These are phyloP conservation scores for Rhamnella rubrinervis DNA, from an alignment of 331 rosid genomes.

Conservation along the genomic window DNA sequence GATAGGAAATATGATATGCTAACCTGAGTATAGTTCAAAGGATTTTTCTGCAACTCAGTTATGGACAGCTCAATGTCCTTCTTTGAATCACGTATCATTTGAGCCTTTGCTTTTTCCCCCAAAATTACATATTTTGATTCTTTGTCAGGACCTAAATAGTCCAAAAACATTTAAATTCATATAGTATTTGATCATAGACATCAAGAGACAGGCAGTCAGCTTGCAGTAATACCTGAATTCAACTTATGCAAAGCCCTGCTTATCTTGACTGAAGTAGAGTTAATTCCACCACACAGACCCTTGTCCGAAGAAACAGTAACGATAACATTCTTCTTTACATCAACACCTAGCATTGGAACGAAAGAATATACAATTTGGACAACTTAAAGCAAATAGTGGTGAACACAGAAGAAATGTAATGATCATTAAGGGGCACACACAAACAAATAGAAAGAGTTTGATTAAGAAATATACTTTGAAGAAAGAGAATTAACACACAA, in stretches of 20 bases:
- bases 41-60: conserved; percentile 90
- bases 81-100: conserved; percentile 84
- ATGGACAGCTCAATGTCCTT: conserved; percentile 53
- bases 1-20: conserved; percentile 12
- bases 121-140: conserved; percentile 70
- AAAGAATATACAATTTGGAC: conserved; percentile 10
- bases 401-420: not conserved
- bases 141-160: conserved; percentile 70
- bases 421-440: not conserved
- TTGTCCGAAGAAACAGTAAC: conserved; percentile 92
- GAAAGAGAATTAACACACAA: not conserved
- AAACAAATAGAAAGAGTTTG: not conserved
- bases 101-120: conserved; percentile 98
- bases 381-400: not conserved
- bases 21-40: conserved; percentile 87
- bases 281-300: conserved; percentile 99
- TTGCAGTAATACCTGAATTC: conserved; percentile 61
- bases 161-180: not conserved
- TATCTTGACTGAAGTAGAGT: conserved; percentile 90
- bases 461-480: not conserved
- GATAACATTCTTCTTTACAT: conserved; percentile 75
- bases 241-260: conserved; percentile 72
- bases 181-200: not conserved
- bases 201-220: conserved; percentile 14
- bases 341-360: conserved; percentile 49